Evolutionary conservation across 768 basidiomycete genomes (phyloP).

Genomic region (Suillus clintonianus): DNA sequence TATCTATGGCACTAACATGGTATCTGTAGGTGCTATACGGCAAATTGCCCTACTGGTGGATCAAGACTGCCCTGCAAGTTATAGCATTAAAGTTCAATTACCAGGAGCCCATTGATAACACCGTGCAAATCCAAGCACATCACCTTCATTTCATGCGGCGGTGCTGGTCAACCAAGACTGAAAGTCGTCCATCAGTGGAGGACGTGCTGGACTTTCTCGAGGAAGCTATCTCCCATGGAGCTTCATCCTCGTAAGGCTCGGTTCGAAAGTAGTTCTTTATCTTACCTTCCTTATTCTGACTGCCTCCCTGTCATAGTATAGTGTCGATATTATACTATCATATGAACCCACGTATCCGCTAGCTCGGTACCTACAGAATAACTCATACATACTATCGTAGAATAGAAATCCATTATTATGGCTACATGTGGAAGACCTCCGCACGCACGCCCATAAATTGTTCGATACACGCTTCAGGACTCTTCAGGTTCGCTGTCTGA

Average conservation of each 20-base stretch:
- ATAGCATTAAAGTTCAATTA: conserved; percentile 18
- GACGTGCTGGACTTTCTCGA: conserved; percentile 6
- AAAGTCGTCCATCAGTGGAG: conserved; percentile 5
- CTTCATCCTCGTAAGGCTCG: neutral
- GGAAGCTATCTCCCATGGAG: neutral
- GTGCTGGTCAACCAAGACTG: conserved; percentile 35
- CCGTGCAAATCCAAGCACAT: conserved; percentile 33
- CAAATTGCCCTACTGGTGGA: conserved; percentile 23
- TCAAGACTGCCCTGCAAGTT: conserved; percentile 25
- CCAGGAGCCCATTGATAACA: conserved; percentile 11
- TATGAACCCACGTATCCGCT: neutral
- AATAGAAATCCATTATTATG: neutral
- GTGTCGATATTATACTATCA: neutral
- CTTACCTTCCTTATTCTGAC: neutral
- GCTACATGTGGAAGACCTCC: neutral
- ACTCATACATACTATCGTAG: neutral
- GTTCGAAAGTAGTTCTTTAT: neutral
- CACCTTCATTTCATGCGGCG: conserved; percentile 45
- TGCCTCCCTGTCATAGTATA: neutral
- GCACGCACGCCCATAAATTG: neutral
- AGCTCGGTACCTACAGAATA: neutral
- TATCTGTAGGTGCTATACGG: conserved; percentile 20
- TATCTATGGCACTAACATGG: neutral
- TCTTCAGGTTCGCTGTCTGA: no score
- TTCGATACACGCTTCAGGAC: neutral